These are phyloP conservation scores for Cystobasidiopsis lactophilus DNA, from an alignment of 768 basidiomycete genomes.

Conservation along the genomic window DNA sequence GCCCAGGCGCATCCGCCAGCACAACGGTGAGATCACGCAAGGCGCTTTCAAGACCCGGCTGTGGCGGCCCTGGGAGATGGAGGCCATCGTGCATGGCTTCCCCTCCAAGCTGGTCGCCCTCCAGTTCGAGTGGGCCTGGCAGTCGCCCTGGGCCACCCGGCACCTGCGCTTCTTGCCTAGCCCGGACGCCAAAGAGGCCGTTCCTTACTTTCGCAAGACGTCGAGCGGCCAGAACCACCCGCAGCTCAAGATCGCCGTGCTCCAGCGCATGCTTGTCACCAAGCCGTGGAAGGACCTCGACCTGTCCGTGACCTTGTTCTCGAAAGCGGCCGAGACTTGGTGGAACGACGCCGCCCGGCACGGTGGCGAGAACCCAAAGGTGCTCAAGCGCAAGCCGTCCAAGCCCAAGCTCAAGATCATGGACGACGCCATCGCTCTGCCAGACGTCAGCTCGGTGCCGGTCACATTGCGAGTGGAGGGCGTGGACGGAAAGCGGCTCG, in stretches of 20 bases:
- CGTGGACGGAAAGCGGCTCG: constrained; percentile 13
- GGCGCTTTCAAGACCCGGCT: constrained; percentile 16
- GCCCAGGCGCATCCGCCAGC: constrained; percentile 26
- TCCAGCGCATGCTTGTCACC: constrained; percentile 22
- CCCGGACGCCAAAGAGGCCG: not conserved
- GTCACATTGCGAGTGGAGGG: constrained; percentile 22
- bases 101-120: constrained; percentile 27
- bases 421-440: constrained; percentile 1
- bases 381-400: constrained; percentile 5
- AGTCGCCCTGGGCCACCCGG: constrained; percentile 26
- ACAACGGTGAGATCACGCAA: constrained; percentile 25
- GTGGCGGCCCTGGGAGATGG: constrained; percentile 26
- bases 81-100: constrained; percentile 29
- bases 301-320: constrained; percentile 24
- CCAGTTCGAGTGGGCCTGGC: constrained; percentile 31
- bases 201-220: constrained; percentile 4
- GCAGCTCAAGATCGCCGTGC: constrained; percentile 20
- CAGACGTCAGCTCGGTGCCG: constrained; percentile 2
- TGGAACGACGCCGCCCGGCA: constrained; percentile 14
- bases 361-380: not conserved
- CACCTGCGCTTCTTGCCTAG: constrained; percentile 18
- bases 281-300: constrained; percentile 24
- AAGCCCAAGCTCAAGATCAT: constrained; percentile 6
- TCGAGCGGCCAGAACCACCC: constrained; percentile 12
- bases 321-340: constrained; percentile 14